Conservation (phyloP, 257 asterid genomes). For the Nicotiana noctiflora region DNA sequence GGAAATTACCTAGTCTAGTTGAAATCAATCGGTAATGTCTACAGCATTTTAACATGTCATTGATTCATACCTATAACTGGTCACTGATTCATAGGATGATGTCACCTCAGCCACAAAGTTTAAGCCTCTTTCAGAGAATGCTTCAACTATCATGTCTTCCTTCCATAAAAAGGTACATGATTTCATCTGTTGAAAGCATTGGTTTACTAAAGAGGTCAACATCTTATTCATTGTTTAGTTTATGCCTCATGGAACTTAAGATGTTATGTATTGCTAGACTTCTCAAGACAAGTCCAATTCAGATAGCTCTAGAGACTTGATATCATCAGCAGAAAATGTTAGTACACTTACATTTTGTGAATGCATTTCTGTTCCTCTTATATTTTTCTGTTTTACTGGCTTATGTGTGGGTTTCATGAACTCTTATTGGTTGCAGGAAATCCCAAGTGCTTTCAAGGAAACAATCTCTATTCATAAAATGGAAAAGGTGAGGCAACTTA, state of each 20-base stretch:
- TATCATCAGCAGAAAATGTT: slow-evolving; percentile 20
- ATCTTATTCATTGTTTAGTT: neutral
- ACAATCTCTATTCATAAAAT: neutral
- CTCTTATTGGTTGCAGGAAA: neutral
- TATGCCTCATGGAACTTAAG: neutral
- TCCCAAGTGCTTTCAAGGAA: neutral
- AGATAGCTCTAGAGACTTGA: slow-evolving; percentile 17
- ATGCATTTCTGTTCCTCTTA: neutral
- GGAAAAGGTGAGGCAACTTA: neutral
- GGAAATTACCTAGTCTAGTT: neutral
- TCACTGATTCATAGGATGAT: slow-evolving; percentile 13
- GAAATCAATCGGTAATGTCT: neutral
- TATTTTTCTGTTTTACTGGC: neutral
- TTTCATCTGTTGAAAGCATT: neutral
- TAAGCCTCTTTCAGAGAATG: slow-evolving; percentile 20
- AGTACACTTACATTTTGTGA: neutral
- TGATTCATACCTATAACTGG: neutral
- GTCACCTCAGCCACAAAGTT: slow-evolving; percentile 31
- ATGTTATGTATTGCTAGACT: slow-evolving; percentile 5
- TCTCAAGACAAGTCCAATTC: slow-evolving; percentile 19
- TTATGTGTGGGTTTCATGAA: neutral
- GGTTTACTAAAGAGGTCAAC: neutral
- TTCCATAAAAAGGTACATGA: slow-evolving; percentile 39
- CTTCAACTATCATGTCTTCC: slow-evolving; percentile 30
- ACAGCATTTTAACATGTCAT: neutral